phyloP scores from a whole-genome alignment of 352 stramenopile species.

The Pythium brachiatum region DNA sequence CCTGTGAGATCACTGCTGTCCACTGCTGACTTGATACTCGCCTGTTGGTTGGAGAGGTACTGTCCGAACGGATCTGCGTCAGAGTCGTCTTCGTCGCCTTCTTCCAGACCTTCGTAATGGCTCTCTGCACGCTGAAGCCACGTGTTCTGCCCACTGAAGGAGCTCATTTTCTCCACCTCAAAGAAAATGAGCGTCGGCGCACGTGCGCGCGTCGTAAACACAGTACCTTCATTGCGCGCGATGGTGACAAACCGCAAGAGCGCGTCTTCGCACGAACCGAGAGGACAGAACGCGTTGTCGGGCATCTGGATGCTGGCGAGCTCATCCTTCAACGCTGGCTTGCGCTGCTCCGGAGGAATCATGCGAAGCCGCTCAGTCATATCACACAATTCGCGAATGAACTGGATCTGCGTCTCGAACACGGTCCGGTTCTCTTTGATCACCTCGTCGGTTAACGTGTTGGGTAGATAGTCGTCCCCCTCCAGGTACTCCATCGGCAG shows the following conservation, averaged over 20 bases:
- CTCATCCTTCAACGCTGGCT: slow-evolving; percentile 53
- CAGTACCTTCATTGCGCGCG: slow-evolving; percentile 63
- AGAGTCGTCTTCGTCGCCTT: slow-evolving; percentile 8
- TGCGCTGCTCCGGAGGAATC: slow-evolving; percentile 50
- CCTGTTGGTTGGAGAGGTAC: neutral
- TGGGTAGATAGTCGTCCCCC: slow-evolving; percentile 25
- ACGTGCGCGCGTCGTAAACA: slow-evolving; percentile 86
- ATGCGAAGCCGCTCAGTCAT: slow-evolving; percentile 76
- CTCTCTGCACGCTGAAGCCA: slow-evolving; percentile 48
- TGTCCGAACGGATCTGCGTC: slow-evolving; percentile 5
- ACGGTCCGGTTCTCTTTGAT: slow-evolving; percentile 36
- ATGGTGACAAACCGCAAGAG: slow-evolving; percentile 67
- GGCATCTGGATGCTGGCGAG: slow-evolving; percentile 57
- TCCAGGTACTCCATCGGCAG: slow-evolving; percentile 51
- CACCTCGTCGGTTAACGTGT: slow-evolving; percentile 14
- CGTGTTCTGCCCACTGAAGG: slow-evolving; percentile 36
- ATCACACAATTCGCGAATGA: slow-evolving; percentile 69
- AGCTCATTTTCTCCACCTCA: slow-evolving; percentile 62
- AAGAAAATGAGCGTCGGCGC: slow-evolving; percentile 84
- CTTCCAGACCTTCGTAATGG: slow-evolving; percentile 3
- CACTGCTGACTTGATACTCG: neutral
- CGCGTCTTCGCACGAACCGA: slow-evolving; percentile 63
- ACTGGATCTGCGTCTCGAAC: slow-evolving; percentile 68
- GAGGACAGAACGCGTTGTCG: slow-evolving; percentile 60
- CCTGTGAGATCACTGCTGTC: neutral